Evolutionary conservation across 2,329 filamentous ascomycete genomes (phyloP).

Genomic region (Penicillium sp.): DNA sequence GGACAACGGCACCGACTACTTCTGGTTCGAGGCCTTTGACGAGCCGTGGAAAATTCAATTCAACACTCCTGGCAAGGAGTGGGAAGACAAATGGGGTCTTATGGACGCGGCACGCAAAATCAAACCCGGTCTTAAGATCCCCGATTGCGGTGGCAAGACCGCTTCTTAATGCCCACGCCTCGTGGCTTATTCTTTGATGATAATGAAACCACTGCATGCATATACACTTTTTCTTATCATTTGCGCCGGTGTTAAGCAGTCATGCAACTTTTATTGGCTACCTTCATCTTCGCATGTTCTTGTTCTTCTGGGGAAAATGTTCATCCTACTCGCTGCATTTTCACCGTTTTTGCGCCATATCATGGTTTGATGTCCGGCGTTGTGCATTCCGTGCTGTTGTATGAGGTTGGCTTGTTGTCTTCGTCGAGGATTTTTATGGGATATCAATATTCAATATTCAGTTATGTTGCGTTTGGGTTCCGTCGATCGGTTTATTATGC

Average conservation of each 20-base stretch:
- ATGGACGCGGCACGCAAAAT: slow-evolving; percentile 82
- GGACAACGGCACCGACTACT: slow-evolving; percentile 83
- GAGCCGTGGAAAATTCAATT: slow-evolving; percentile 89
- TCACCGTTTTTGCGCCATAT: not conserved
- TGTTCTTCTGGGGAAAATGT: not conserved
- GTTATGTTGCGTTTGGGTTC: not conserved
- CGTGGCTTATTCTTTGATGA: slow-evolving; percentile 13
- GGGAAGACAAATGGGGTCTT: slow-evolving; percentile 96
- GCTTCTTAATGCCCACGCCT: slow-evolving; percentile 38
- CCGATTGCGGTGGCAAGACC: slow-evolving; percentile 78
- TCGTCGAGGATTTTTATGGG: not conserved
- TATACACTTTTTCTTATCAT: slow-evolving; percentile 3
- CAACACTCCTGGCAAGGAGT: slow-evolving; percentile 67
- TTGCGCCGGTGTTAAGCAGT: slow-evolving; percentile 1
- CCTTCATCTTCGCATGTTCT: not conserved
- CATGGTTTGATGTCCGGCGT: not conserved
- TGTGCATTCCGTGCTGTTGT: not conserved
- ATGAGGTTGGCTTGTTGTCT: not conserved
- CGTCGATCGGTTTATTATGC: not conserved
- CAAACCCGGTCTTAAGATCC: slow-evolving; percentile 81
- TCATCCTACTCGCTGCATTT: not conserved
- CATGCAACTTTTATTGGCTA: not conserved
- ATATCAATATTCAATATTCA: not conserved
- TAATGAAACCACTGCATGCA: slow-evolving; percentile 17
- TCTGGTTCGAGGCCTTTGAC: slow-evolving; percentile 96